Percentiles rank a stretch among this genome's conserved stretches.
phyloP scores from a whole-genome alignment of 2,329 filamentous ascomycete species.

The Uncinocarpus reesii region DNA sequence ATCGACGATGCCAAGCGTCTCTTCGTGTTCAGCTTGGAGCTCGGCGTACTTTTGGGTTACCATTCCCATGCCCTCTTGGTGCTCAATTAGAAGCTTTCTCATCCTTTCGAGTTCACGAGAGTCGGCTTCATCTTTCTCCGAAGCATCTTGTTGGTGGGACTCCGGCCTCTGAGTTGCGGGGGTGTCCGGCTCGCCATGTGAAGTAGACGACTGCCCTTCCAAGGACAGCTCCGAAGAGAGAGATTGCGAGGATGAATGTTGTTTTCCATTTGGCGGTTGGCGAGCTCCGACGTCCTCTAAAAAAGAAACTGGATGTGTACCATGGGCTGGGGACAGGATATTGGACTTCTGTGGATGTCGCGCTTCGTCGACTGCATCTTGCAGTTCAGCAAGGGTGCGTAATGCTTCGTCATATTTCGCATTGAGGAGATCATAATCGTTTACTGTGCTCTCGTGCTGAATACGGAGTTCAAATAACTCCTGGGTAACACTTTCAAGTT shows the following conservation, averaged over 20 bases:
- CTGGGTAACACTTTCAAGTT: constrained; percentile 80
- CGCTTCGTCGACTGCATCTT: constrained; percentile 67
- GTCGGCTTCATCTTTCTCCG: constrained; percentile 38
- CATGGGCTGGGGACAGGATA: constrained; percentile 34
- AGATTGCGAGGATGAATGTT: constrained; percentile 72
- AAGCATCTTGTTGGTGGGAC: constrained; percentile 20
- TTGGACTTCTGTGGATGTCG: constrained; percentile 41
- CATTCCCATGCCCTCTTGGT: constrained; percentile 62
- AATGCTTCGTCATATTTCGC: constrained; percentile 86
- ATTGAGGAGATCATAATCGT: constrained; percentile 70
- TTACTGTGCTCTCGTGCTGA: constrained; percentile 75
- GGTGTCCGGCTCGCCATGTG: constrained; percentile 52
- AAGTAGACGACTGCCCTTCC: constrained; percentile 63
- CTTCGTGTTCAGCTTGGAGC: constrained; percentile 69
- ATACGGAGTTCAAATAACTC: constrained; percentile 83
- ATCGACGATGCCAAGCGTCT: constrained; percentile 75
- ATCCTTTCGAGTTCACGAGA: constrained; percentile 61
- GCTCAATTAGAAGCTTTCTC: constrained; percentile 60
- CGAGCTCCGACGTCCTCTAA: constrained; percentile 65
- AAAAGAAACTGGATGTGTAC: constrained; percentile 63
- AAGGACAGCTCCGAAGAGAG: constrained; percentile 91
- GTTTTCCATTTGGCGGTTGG: constrained; percentile 58
- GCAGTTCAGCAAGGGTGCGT: constrained; percentile 65
- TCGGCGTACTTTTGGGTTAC: constrained; percentile 71
- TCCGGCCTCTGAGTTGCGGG: constrained; percentile 31